Evolutionary conservation across 768 basidiomycete genomes (phyloP), one percentile per base, ranked within the genome.

Genomic region (Leccinum uliginosum): DNA sequence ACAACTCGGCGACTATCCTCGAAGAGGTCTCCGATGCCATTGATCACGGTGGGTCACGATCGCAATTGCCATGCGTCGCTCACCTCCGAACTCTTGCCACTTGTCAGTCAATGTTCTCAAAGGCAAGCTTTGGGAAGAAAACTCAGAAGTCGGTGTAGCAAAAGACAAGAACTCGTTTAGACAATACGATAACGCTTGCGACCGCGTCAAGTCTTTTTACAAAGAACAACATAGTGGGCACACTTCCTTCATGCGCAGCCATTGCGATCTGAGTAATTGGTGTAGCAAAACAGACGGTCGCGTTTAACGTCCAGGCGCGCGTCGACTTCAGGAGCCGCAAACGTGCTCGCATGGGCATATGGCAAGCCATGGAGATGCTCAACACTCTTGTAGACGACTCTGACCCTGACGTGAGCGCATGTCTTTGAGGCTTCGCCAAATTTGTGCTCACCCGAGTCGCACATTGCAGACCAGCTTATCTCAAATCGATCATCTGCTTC

Each of bases 401-500:
- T 8, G 93, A 96, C 72, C 93, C 93, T 53, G 93, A 92, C 66
- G 90, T 89, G 56, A 17, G 67, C 46, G 6, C 19, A 45, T 50
- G 47, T 49, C 15, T 26, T 43, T 11, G 6, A 11, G 6, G 23
- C 6, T 14, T 30, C 21, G 46, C 44, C 40, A 43, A 27, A 47
- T 60, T 19, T 35, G 48, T 19, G 6, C 59, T 71, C 38, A 66
- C 50, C 38, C 40, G 40, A n/a, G 9, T 11, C 11, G 9, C 45
- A 26, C 24, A 21, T 52, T 62, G 8, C 66, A 91, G 89, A 89
- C 89, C 2, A 78, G 75, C 60, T 72, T 90, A 27, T 85, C 90
- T 34, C 93, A 96, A 74, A 93, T 96, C 30, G 90, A 93, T 63
- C 93, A 96, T 67, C 79, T 95, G 3, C 79, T 95, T 1, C 93